Evolutionary conservation across 257 asterid species (phyloP), one percentile per base, ranked within the genome.

Genomic region (Ilex asprella): DNA sequence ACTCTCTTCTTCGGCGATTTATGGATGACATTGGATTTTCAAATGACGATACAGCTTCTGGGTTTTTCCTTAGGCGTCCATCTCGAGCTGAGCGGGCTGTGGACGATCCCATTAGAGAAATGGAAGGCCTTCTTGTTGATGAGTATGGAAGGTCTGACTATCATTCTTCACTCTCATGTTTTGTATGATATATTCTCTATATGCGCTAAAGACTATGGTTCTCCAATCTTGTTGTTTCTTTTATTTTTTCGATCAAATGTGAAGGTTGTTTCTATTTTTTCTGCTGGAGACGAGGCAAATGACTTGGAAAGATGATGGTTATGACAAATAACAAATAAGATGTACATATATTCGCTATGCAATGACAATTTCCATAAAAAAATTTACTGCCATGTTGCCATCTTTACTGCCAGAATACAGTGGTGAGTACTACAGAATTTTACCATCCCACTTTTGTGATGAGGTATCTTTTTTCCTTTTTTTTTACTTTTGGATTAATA

Each of bases 101-200:
- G 67, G 94, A 92, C 67, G 99, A 92, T 82, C 99, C 99, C 61
- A 79, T 92, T 73, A 82, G 99, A 78, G 99, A 89, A 67, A 92
- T 92, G 96, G 99, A 92, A 74, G 99, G 91, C 75, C 85, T 92
- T 93, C 71, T 82, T 71, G 97, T 92, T 53, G 99, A 92, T 69
- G 99, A 92, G 78, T 92, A 92, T 70, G 99, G 99, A 66, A 87
- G 96, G 96, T 93, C 51, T 61, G 75, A 21, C 61, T 63, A 66
- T 71, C 56, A 61, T 74, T 67, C 50, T 49, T 49, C 14, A 6
- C 16, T 49, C n/a, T 49, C 16, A 11, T 49, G 10, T 1, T 49
- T 49, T 49, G 14, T 15, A 2, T 15, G n/a, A 3, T 15, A 2
- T 15, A 49, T 11, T 12, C 10, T 49, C 54, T 49, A 1, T 49